Percentiles rank a stretch among this genome's conserved stretches.
phyloP scores from a whole-genome alignment of 345 rosid genomes.

The Syzygium jambos region DNA sequence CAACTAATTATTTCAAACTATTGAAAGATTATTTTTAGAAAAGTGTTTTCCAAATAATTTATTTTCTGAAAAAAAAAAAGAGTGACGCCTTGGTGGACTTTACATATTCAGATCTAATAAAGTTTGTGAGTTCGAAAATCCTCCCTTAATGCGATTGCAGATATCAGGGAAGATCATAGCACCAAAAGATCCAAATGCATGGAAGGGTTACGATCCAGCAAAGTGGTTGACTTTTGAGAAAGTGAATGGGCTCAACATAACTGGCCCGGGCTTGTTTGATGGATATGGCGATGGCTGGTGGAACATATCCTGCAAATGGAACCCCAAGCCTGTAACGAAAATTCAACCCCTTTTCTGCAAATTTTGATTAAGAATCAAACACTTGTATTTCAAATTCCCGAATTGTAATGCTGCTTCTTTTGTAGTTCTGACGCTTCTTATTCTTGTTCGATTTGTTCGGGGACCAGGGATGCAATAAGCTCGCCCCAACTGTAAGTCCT shows the following conservation, averaged over 20 bases:
- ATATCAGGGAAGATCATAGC: neutral
- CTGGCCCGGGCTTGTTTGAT: neutral
- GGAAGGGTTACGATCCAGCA: neutral
- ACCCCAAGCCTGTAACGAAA: neutral
- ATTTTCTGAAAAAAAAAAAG: too few relatives aligned
- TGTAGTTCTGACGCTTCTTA: neutral
- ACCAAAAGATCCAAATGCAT: neutral
- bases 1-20: too few relatives aligned
- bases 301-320: neutral
- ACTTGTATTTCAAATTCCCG: neutral
- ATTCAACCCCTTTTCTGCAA: neutral
- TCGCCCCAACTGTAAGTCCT: neutral
- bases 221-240: neutral
- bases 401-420: neutral
- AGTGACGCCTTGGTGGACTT: neutral
- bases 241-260: neutral
- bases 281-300: neutral
- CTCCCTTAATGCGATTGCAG: neutral
- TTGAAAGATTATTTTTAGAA: too few relatives aligned
- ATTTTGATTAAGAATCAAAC: neutral
- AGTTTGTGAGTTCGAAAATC: neutral
- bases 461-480: neutral
- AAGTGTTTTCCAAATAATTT: too few relatives aligned
- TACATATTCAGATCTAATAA: neutral
- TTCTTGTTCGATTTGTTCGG: neutral